A percentile compares a stretch with the other conserved stretches of the same genome.
phyloP scores from a whole-genome alignment of 768 basidiomycete species.

The Lactarius akahatsu region DNA sequence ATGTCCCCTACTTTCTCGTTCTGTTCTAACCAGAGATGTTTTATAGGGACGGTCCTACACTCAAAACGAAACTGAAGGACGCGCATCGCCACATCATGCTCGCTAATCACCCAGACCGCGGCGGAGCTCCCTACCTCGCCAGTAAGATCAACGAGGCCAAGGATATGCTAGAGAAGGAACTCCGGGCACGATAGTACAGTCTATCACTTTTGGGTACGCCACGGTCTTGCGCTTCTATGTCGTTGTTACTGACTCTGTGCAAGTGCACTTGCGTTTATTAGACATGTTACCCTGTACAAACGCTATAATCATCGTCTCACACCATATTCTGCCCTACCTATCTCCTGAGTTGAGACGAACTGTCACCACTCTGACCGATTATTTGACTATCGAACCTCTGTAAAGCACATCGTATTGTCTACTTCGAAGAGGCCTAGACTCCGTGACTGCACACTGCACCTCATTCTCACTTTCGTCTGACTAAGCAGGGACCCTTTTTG shows the following conservation, averaged over 20 bases:
- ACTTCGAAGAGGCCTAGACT: background rate
- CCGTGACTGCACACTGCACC: background rate
- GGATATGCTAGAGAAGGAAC: slow-evolving; percentile 82
- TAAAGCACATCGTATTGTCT: background rate
- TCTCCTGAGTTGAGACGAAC: background rate
- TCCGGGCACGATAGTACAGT: slow-evolving; percentile 43
- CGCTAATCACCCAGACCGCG: slow-evolving; percentile 97
- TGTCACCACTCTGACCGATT: background rate
- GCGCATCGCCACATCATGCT: slow-evolving; percentile 97
- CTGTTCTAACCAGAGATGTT: background rate
- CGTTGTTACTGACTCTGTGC: background rate
- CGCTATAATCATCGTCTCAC: slow-evolving; percentile 7
- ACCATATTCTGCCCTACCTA: background rate
- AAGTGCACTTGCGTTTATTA: slow-evolving; percentile 11
- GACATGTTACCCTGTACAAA: slow-evolving; percentile 14
- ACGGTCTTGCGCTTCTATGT: background rate
- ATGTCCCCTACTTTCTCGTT: slow-evolving; percentile 14
- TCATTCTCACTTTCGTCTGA: background rate
- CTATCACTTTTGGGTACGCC: slow-evolving; percentile 6
- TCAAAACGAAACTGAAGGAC: slow-evolving; percentile 85
- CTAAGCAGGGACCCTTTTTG: slow-evolving; percentile 2
- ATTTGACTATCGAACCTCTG: background rate
- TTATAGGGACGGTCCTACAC: slow-evolving; percentile 71
- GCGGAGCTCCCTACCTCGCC: slow-evolving; percentile 96
- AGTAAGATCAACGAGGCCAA: slow-evolving; percentile 99